These are phyloP conservation scores for Aspergillus floridensis DNA, from an alignment of 2,329 filamentous ascomycete genomes.

Conservation along the genomic window DNA sequence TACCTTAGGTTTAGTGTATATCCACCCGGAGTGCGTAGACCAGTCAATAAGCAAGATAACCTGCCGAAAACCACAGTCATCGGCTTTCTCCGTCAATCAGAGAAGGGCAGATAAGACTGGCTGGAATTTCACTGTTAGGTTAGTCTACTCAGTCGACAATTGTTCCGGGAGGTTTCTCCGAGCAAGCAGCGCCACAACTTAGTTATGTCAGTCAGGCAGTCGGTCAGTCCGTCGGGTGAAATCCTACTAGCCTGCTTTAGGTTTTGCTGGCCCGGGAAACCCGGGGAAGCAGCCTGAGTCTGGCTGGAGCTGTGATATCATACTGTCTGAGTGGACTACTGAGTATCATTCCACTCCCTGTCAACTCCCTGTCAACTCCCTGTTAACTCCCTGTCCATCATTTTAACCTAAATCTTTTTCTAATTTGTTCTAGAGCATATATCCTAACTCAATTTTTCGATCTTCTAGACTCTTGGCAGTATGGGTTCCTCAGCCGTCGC, in stretches of 20 bases:
- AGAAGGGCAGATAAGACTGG: slow-evolving; percentile 11
- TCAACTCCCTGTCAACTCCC: no score
- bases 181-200: slow-evolving; percentile 2
- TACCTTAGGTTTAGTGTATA: background rate
- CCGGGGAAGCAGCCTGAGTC: background rate
- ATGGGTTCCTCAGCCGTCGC: slow-evolving; percentile 7
- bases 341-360: no score
- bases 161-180: slow-evolving; percentile 2
- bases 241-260: background rate
- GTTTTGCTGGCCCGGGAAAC: background rate
- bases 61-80: slow-evolving; percentile 15
- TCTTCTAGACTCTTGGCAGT: background rate
- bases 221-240: background rate
- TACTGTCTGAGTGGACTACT: background rate
- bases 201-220: background rate
- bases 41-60: slow-evolving; percentile 7
- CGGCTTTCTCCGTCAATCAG: slow-evolving; percentile 20
- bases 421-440: background rate
- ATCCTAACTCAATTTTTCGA: background rate
- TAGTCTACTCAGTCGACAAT: no score
- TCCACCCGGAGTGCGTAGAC: background rate
- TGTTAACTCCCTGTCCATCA: no score
- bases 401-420: no score
- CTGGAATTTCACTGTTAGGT: background rate
- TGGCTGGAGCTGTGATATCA: background rate